A percentile compares a stretch with the other conserved stretches of the same genome.
These are phyloP conservation scores for Chrysophaeum taylorii DNA, from an alignment of 352 stramenopile species.

Conservation along the genomic window DNA sequence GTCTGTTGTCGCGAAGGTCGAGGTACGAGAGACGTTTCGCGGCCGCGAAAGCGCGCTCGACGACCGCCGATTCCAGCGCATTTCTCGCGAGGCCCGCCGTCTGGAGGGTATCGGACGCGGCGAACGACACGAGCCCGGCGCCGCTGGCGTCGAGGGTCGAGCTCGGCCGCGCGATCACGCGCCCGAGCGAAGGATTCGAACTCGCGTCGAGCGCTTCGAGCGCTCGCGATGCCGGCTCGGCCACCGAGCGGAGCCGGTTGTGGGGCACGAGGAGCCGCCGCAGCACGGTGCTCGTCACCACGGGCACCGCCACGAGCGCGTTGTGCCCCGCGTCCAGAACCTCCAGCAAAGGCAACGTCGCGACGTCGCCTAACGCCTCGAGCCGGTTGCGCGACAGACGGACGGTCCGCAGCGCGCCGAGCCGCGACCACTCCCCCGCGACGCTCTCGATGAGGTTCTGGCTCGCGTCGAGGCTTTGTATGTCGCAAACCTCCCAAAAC, in stretches of 20 bases:
- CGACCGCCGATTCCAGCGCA: not conserved
- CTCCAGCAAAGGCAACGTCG: conserved; percentile 21
- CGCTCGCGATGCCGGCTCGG: too few species aligned
- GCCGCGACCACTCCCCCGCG: too few species aligned
- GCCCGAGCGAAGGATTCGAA: too few species aligned
- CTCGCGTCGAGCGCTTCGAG: too few species aligned
- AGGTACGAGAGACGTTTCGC: conserved; percentile 22
- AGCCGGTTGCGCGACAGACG: not conserved
- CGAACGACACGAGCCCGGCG: not conserved
- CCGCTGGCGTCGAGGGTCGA: not conserved
- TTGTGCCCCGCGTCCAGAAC: conserved; percentile 65
- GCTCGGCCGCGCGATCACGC: too few species aligned
- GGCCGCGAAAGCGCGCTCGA: not conserved
- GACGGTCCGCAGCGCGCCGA: not conserved
- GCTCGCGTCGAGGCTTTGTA: not conserved
- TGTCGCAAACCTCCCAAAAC: conserved; percentile 3
- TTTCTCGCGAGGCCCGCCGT: not conserved
- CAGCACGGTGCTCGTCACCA: conserved; percentile 36
- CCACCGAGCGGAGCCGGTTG: not conserved
- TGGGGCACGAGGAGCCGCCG: conserved; percentile 36
- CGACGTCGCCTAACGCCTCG: not conserved
- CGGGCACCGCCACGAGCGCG: conserved; percentile 39
- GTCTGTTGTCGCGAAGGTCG: conserved; percentile 14
- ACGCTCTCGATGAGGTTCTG: not conserved
- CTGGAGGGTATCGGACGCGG: not conserved